These are phyloP conservation scores for Akanthomyces dipterigenus DNA, from an alignment of 2,329 filamentous ascomycete species.

Conservation along the genomic window DNA sequence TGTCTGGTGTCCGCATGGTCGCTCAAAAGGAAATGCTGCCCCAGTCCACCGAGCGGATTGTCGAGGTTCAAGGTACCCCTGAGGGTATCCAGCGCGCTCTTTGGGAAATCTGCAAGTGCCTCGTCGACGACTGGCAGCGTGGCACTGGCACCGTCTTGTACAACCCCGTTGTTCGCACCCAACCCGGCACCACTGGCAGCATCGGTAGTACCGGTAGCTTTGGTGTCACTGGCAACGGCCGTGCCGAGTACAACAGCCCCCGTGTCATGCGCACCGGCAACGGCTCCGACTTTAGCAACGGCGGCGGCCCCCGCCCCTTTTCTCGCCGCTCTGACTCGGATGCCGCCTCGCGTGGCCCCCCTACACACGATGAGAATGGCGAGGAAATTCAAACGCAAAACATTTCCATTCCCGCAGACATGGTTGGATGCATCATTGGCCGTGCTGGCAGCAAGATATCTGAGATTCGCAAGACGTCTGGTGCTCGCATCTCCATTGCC, in stretches of 20 bases:
- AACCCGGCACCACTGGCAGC: constrained; percentile 43
- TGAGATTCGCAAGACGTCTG: constrained; percentile 95
- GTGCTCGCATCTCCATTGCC: constrained; percentile 94
- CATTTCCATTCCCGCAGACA: constrained; percentile 98
- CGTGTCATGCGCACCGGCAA: constrained; percentile 94
- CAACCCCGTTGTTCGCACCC: constrained; percentile 89
- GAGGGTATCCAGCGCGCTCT: constrained; percentile 93
- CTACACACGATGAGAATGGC: constrained; percentile 88
- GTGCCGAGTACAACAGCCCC: constrained; percentile 50
- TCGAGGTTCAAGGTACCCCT: constrained; percentile 91
- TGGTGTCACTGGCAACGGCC: constrained; percentile 31
- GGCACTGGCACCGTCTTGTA: constrained; percentile 96
- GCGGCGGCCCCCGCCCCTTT: constrained; percentile 52
- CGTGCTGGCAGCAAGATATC: constrained; percentile 94
- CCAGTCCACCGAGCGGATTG: constrained; percentile 95
- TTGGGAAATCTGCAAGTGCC: constrained; percentile 98
- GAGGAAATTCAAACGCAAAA: constrained; percentile 98
- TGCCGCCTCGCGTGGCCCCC: constrained; percentile 70
- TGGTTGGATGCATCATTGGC: constrained; percentile 99
- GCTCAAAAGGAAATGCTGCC: constrained; percentile 99
- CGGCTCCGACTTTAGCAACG: constrained; percentile 93
- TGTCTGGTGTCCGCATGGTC: constrained; percentile 95
- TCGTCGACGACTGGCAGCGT: constrained; percentile 96
- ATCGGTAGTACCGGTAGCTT: constrained; percentile 39
- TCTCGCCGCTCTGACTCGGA: constrained; percentile 80